Evolutionary conservation across 371 early-diverging fungal species (phyloP), one percentile per base, ranked within the genome.

Genomic region (Thermomucor indicae-seudaticae): DNA sequence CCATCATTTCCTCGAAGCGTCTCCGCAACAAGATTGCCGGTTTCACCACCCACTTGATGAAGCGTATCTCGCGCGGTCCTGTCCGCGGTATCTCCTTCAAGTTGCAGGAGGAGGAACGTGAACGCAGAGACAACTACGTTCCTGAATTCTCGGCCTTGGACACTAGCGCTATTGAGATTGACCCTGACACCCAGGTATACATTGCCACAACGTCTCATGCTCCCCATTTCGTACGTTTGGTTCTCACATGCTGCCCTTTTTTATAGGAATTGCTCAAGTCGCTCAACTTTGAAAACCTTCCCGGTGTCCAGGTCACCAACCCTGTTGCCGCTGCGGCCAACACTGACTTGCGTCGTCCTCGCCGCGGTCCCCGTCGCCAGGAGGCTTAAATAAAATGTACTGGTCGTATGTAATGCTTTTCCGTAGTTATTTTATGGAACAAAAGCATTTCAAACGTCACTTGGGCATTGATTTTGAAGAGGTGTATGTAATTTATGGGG

Each of bases 21-120:
- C 91, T 99, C 67, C 92, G 98, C 79, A 99, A 99, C 91, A 96
- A 98, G 90, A 96, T 99, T 68, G 99, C 99, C 65, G 99, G 99
- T 65, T 99, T 97, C 92, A 96, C 99, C 77, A 99, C 99, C 62
- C 98, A 97, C 78, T 86, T 99, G 86, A 98, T 98, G 97, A 95
- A 95, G 84, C 95, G 99, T 83, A 97, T 99, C 58, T 93, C 96
- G 75, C 90, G 93, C 62, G 99, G 99, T 49, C 97, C 96, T 55
- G 99, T 99, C 58, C 96, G 97, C 78, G 99, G 99, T 77, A 96
- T 99, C 75, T 99, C 98, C 70, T 99, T 99, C 92, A 99, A 98
- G 91, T 91, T 98, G 62, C 98, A 97, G 79, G 98, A 98, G 79
- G 96, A 97, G 74, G 99, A 99, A 84, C 92, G 99, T 80, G 99